phyloP scores from a whole-genome alignment of 352 stramenopile species.

The Phytophthora litchii region DNA sequence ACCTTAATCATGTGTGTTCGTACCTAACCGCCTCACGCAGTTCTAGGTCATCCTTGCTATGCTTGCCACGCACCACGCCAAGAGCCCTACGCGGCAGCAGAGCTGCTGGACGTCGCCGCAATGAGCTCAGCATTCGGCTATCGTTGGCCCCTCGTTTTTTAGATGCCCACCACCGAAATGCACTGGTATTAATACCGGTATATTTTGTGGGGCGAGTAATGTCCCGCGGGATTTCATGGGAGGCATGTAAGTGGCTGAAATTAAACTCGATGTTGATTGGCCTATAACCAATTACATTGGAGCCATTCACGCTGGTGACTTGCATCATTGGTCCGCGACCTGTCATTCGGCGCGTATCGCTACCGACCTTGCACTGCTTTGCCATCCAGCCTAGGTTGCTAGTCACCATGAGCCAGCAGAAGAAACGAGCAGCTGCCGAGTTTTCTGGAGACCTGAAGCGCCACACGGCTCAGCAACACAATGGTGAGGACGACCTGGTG shows the following conservation, averaged over 20 bases:
- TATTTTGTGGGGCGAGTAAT: too few relatives aligned
- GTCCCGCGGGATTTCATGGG: too few relatives aligned
- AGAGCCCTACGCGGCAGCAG: constrained; percentile 18
- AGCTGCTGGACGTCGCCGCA: constrained; percentile 15
- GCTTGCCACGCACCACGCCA: constrained; percentile 12
- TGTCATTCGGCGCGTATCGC: constrained; percentile 36
- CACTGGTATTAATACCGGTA: constrained; percentile 3
- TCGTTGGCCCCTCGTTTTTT: constrained; percentile 16
- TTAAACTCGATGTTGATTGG: too few relatives aligned
- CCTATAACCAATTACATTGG: too few relatives aligned
- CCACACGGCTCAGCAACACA: constrained; percentile 35
- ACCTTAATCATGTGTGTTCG: background rate
- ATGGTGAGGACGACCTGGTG: constrained; percentile 65
- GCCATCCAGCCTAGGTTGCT: background rate
- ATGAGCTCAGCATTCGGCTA: constrained; percentile 22
- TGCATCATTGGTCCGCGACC: constrained; percentile 32
- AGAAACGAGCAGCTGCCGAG: constrained; percentile 72
- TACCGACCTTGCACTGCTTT: constrained; percentile 16
- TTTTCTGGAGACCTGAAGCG: constrained; percentile 57
- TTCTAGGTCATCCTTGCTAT: constrained; percentile 33
- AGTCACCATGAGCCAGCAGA: constrained; percentile 56
- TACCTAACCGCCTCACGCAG: constrained; percentile 58
- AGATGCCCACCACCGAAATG: constrained; percentile 18
- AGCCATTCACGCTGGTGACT: constrained; percentile 1
- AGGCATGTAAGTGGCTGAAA: too few relatives aligned